Conservation (phyloP, 371 early-diverging fungal genomes). For the Umbelopsis sp. region DNA sequence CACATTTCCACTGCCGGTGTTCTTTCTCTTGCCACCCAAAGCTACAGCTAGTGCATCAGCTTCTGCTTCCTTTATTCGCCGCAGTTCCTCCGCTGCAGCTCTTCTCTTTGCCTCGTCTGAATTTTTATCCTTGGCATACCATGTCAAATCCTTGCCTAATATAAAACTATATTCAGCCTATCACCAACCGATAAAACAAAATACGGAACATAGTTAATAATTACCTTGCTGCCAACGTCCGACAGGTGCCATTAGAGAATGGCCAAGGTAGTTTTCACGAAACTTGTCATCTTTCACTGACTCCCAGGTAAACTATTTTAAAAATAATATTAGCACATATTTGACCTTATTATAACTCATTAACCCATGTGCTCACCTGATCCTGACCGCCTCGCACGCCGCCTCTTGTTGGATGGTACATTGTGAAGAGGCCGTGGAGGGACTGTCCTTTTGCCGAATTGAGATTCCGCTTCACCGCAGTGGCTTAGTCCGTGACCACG, state of each 20-base stretch:
- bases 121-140: conserved; percentile 71
- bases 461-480: background rate
- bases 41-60: conserved; percentile 82
- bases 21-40: conserved; percentile 65
- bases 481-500: conserved; percentile 7
- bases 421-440: conserved; percentile 7
- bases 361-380: conserved; percentile 40
- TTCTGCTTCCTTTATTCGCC: conserved; percentile 73
- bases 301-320: conserved; percentile 57
- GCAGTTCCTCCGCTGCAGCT: conserved; percentile 54
- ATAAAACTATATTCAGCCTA: too few species aligned
- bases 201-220: background rate
- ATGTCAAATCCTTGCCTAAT: conserved; percentile 70
- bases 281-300: conserved; percentile 84
- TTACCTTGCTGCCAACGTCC: conserved; percentile 70
- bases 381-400: conserved; percentile 68
- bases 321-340: conserved; percentile 15
- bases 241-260: conserved; percentile 82
- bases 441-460: background rate
- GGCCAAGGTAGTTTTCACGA: conserved; percentile 87
- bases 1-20: conserved; percentile 53
- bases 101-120: conserved; percentile 29
- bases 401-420: conserved; percentile 59
- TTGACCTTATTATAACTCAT: conserved; percentile 3
- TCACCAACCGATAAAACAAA: conserved; percentile 22